These are phyloP conservation scores for Galeopsis tetrahit DNA, from an alignment of 257 asterid species.

Conservation along the genomic window DNA sequence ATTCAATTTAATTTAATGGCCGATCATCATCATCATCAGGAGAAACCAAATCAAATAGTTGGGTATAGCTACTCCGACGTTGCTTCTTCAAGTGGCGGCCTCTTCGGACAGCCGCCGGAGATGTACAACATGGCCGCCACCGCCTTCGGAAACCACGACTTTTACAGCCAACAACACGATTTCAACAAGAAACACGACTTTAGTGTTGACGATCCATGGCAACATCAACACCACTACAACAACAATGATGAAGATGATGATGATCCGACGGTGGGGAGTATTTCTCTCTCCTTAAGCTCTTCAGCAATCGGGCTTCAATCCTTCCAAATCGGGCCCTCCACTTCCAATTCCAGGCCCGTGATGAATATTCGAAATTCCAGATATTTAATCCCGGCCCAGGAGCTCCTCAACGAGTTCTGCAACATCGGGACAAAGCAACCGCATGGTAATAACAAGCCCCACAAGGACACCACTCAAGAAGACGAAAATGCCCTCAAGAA, in stretches of 20 bases:
- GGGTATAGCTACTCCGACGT: constrained; percentile 43
- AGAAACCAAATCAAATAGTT: constrained; percentile 45
- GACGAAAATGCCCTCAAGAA: constrained; percentile 51
- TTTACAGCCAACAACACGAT: constrained; percentile 32
- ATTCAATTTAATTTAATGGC: constrained; percentile 38
- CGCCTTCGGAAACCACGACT: constrained; percentile 38
- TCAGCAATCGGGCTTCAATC: constrained; percentile 64
- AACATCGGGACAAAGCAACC: constrained; percentile 50
- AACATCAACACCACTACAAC: background rate
- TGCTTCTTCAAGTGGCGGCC: constrained; percentile 25
- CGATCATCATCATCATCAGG: constrained; percentile 14
- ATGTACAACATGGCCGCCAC: constrained; percentile 61
- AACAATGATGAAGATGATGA: constrained; percentile 37
- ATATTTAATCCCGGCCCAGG: constrained; percentile 71
- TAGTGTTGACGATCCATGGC: no score
- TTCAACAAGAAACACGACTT: constrained; percentile 34
- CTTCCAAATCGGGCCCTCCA: constrained; percentile 60
- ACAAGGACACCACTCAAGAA: constrained; percentile 43
- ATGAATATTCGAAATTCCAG: constrained; percentile 56
- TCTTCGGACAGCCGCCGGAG: constrained; percentile 47
- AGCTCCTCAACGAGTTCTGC: constrained; percentile 79
- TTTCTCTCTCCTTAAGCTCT: constrained; percentile 74
- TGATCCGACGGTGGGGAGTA: constrained; percentile 59
- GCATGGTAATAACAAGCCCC: constrained; percentile 2
- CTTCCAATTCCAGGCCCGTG: no score